Base-by-base conservation (phyloP, 805 yeast species). In the Candida qinlingensis region DNA sequence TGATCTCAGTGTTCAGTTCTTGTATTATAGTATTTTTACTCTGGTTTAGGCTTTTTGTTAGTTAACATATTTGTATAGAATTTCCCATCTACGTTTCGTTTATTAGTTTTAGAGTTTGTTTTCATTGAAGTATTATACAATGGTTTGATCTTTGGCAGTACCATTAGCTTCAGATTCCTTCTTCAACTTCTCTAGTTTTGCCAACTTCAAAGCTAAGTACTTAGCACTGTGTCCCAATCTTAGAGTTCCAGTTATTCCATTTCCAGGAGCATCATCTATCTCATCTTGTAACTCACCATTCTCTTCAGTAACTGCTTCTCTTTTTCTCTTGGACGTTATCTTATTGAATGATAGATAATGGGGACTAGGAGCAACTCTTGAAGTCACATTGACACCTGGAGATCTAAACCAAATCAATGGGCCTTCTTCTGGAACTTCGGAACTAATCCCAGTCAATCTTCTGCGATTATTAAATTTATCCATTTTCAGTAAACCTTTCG, bases 141-240 rank as follows among this genome's bases (percentile, higher is more conserved):
- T 12, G 30, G 31, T 25, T 19, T 7, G 30, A 25, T 31, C 8
- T 31, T 8, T 11, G 8, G 8, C 11, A 33, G 25, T 34, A 10
- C 30, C 25, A 10, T 28, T 34, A 6, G 8, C 9, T 8, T 36
- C 34, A 11, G 11, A 13, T 11, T 29, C 43, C 11, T 29, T 37
- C 29, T 31, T 19, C 9, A 39, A 30, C 7, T 7, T 39, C 10
- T 42, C 46, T 25, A 52, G 13, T 35, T 58, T 58, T 6, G 47
- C 51, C 37, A 51, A 49, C 60, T 76, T 79, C 76, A 76, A 81
- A 2, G 88, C 87, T 61, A 89, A 64, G 60, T 86, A 90, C 58
- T 75, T 73, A 2, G 89, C 87, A 45, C 86, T 78, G 59, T 88
- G 95, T 6, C 95, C 89, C 36, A 83, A 61, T 36, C 76, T 75